These are phyloP conservation scores for Chara braunii DNA, from an alignment of 139 green algal species.

Conservation along the genomic window DNA sequence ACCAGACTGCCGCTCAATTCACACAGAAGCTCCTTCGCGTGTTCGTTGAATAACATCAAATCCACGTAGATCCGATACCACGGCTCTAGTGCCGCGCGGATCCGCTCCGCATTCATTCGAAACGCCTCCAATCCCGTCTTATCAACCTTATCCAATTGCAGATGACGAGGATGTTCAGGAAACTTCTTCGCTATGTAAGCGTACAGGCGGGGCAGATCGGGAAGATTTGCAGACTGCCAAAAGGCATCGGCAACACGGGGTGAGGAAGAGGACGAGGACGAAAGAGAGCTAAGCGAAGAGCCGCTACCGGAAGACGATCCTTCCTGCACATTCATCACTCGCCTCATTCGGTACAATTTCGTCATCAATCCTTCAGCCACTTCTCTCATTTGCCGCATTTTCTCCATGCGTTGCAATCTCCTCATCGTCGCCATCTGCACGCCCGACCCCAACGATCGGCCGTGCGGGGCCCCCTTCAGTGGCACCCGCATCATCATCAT, in stretches of 20 bases:
- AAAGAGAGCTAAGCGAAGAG: too few species aligned
- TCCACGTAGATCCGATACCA: conserved; percentile 36
- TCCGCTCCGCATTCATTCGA: not conserved
- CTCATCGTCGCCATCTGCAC: not conserved
- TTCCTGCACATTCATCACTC: conserved; percentile 6
- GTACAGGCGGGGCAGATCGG: conserved; percentile 17
- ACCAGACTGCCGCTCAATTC: conserved; percentile 5
- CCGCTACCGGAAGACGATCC: not conserved
- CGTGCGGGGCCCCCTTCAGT: not conserved
- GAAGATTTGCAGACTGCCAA: conserved; percentile 17
- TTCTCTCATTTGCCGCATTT: conserved; percentile 5
- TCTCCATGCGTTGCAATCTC: conserved; percentile 10
- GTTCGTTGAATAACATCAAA: conserved; percentile 8
- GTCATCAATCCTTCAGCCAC: conserved; percentile 22
- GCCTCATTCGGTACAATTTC: conserved; percentile 26
- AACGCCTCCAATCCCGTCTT: not conserved
- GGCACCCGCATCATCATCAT: not conserved
- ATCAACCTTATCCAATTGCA: conserved; percentile 36
- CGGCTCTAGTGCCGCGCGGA: conserved; percentile 13
- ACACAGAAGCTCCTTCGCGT: conserved; percentile 1
- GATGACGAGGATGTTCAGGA: conserved; percentile 23
- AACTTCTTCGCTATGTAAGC: conserved; percentile 21
- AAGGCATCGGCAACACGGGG: not conserved
- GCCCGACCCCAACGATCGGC: not conserved
- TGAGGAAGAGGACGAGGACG: too few species aligned